A percentile compares a stretch with the other conserved stretches of the same genome.
phyloP scores from a whole-genome alignment of 2,329 filamentous ascomycete species.

The Orbilia javanica region DNA sequence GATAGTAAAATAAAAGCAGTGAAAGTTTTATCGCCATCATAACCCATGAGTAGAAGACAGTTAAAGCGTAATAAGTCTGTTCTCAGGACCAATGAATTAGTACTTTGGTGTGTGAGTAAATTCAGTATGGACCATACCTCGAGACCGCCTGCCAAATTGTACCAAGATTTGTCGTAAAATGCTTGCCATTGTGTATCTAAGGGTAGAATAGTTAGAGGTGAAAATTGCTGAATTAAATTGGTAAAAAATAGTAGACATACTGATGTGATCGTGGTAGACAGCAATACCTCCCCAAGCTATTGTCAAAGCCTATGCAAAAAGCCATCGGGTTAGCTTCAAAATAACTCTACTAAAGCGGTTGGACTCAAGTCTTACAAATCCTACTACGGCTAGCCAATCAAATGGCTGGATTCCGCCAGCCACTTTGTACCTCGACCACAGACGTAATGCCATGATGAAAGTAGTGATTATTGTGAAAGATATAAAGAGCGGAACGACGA shows the following conservation, averaged over 20 bases:
- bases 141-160: background rate
- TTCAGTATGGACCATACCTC: slow-evolving; percentile 5
- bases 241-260: slow-evolving; percentile 23
- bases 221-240: background rate
- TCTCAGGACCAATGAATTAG: background rate
- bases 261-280: slow-evolving; percentile 27
- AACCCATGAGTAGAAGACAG: slow-evolving; percentile 37
- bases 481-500: slow-evolving; percentile 35
- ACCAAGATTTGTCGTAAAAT: slow-evolving; percentile 46
- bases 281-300: slow-evolving; percentile 35
- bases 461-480: slow-evolving; percentile 42
- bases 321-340: background rate
- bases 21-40: slow-evolving; percentile 54
- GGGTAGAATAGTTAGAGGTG: background rate
- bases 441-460: slow-evolving; percentile 40
- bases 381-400: slow-evolving; percentile 42
- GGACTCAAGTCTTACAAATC: slow-evolving; percentile 34
- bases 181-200: slow-evolving; percentile 20
- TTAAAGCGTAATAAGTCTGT: slow-evolving; percentile 25
- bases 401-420: slow-evolving; percentile 46
- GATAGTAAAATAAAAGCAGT: slow-evolving; percentile 47
- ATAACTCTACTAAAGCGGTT: background rate
- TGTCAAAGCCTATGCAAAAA: slow-evolving; percentile 21
- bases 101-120: background rate
- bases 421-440: slow-evolving; percentile 55